phyloP scores from a whole-genome alignment of 192 early-diverging fungal species.

The Backusella parvicylindrica region DNA sequence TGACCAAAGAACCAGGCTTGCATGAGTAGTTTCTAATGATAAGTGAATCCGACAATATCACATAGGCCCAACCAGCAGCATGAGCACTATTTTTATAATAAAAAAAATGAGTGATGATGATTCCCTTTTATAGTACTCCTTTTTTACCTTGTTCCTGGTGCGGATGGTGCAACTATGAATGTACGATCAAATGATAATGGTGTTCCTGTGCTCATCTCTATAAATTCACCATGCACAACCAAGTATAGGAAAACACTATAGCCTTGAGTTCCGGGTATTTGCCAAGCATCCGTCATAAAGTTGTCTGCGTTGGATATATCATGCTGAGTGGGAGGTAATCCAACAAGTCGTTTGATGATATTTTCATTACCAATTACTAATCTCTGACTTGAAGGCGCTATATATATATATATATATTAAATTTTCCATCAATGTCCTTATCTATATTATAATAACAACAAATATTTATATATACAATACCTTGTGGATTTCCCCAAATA shows the following conservation, averaged over 20 bases:
- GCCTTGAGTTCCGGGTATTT: constrained; percentile 26
- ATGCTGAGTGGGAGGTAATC: constrained; percentile 40
- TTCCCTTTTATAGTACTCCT: neutral
- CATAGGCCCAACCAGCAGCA: constrained; percentile 29
- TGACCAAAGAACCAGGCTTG: constrained; percentile 1
- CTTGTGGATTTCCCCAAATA: constrained; percentile 11
- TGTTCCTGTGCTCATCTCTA: constrained; percentile 14
- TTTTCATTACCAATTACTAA: constrained; percentile 9
- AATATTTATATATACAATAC: constrained; percentile 1
- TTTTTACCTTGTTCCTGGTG: constrained; percentile 36
- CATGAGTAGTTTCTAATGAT: constrained; percentile 18
- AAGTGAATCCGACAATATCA: constrained; percentile 29
- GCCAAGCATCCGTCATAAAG: constrained; percentile 49
- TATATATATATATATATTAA: neutral
- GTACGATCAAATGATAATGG: constrained; percentile 42
- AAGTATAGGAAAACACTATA: constrained; percentile 20
- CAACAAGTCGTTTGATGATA: constrained; percentile 17
- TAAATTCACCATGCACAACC: constrained; percentile 31
- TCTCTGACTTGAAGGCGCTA: neutral
- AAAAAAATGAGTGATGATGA: neutral
- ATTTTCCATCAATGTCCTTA: neutral
- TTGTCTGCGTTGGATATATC: constrained; percentile 36
- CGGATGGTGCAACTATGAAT: constrained; percentile 44
- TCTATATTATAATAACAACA: neutral
- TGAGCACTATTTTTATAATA: constrained; percentile 27